Base-by-base conservation (phyloP, 441 rosid genomes). In the Raphanus hybrid region DNA sequence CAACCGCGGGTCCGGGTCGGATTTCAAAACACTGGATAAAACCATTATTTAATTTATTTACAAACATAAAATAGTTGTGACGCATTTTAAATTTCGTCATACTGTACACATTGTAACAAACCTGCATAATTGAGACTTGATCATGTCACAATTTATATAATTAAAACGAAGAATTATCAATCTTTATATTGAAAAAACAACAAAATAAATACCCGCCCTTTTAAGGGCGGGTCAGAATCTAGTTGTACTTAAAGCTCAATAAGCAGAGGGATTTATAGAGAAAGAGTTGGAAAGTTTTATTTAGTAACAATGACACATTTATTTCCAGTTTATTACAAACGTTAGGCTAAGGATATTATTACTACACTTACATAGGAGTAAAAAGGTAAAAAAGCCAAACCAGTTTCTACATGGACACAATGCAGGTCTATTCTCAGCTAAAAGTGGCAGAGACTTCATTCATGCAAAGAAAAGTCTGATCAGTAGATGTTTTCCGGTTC, bases 351-450 rank as follows among this genome's bases (percentile, higher is more conserved):
- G 8, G 4, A 62, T 16, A 16, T 5, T 23, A 27, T 60, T 18
- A 75, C 1, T 48, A 68, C 37, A 29, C 39, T 4, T 34, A 34
- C 39, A 34, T 34, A 34, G 39, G 39, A 34, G 7, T 34, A 37
- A 43, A n/a, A n/a, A 52, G 4, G 67, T 15, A 39, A 57, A 64
- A 39, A 67, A 55, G 63, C 50, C 73, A 67, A 78, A 72, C 81
- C 81, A 67, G 67, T 48, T 60, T 59, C 18, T 45, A 35, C 58
- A 48, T 35, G 32, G 71, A 69, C 57, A 23, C 70, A 27, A 26
- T 26, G 54, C 60, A 73, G 41, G 81, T 78, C 81, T 78, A 67
- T 52, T 39, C 74, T 68, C 77, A 78, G 81, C 81, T 72, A 72
- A 50, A 64, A 26, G 52, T 50, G 58, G 71, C 82, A 35, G 9